Evolutionary conservation across 2,329 filamentous ascomycete species (phyloP).

Genomic region (Cladorrhinum sp.): DNA sequence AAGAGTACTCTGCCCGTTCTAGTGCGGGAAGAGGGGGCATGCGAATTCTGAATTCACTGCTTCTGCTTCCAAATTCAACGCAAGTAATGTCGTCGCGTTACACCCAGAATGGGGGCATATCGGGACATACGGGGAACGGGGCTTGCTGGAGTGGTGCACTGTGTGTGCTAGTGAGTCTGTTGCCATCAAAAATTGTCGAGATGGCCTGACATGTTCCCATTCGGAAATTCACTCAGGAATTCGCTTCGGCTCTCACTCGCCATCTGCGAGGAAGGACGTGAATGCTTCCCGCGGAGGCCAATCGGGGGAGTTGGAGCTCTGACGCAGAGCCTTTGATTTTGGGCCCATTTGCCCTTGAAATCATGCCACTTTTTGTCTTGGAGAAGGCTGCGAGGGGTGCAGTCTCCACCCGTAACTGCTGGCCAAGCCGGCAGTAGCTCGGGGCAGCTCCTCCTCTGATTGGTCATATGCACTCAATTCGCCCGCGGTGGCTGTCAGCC

Average conservation of each 20-base stretch:
- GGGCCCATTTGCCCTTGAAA: conserved; percentile 28
- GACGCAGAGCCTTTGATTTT: conserved; percentile 26
- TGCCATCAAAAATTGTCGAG: conserved; percentile 12
- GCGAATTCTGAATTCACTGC: neutral
- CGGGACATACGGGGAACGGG: neutral
- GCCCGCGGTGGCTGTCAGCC: conserved; percentile 25
- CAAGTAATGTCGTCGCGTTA: neutral
- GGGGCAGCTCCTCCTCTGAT: neutral
- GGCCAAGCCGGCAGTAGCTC: conserved; percentile 29
- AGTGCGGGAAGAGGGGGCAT: neutral
- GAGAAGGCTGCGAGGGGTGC: conserved; percentile 19
- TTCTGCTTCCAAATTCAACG: neutral
- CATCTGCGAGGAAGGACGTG: conserved; percentile 5
- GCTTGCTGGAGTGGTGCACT: conserved; percentile 2
- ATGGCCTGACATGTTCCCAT: conserved; percentile 25
- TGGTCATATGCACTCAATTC: conserved; percentile 5
- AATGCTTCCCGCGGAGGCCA: conserved; percentile 13
- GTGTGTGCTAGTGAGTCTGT: neutral
- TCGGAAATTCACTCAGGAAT: conserved; percentile 17
- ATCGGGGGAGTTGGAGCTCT: conserved; percentile 24
- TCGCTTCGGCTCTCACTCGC: conserved; percentile 6
- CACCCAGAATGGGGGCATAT: conserved; percentile 10
- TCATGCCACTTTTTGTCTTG: conserved; percentile 31
- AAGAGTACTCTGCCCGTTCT: neutral
- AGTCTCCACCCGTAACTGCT: conserved; percentile 10